Evolutionary conservation across 2,329 filamentous ascomycete species (phyloP).

Genomic region (Trichoderma hamatum): DNA sequence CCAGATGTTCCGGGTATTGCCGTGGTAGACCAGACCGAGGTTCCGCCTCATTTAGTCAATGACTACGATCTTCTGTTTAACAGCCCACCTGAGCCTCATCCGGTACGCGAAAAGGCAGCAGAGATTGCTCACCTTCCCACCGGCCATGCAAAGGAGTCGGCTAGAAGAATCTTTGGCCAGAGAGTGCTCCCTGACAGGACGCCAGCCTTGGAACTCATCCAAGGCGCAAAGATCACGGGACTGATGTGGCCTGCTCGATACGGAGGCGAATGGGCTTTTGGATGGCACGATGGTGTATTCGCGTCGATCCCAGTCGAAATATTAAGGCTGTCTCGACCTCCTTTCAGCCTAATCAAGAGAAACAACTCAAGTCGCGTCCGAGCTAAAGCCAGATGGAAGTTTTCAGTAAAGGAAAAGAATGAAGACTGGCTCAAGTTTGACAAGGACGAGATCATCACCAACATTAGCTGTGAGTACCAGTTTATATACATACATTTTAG

Average conservation of each 20-base stretch:
- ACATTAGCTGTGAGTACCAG: slow-evolving; percentile 57
- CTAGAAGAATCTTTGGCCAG: slow-evolving; percentile 52
- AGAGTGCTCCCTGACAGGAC: slow-evolving; percentile 50
- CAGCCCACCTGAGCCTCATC: slow-evolving; percentile 45
- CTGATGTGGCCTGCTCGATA: slow-evolving; percentile 56
- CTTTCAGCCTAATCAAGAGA: slow-evolving; percentile 50
- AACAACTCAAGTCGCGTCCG: slow-evolving; percentile 51
- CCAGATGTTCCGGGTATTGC: slow-evolving; percentile 53
- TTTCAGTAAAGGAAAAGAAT: slow-evolving; percentile 49
- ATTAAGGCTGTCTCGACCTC: slow-evolving; percentile 53
- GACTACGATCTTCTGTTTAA: slow-evolving; percentile 59
- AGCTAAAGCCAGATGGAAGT: slow-evolving; percentile 58
- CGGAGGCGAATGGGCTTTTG: slow-evolving; percentile 59
- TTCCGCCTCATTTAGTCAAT: slow-evolving; percentile 48
- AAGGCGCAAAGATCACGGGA: slow-evolving; percentile 54
- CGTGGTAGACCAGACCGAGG: slow-evolving; percentile 49
- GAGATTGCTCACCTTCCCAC: slow-evolving; percentile 49
- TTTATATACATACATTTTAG: not conserved
- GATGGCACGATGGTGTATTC: slow-evolving; percentile 57
- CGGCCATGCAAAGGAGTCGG: slow-evolving; percentile 50
- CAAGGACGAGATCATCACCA: slow-evolving; percentile 67
- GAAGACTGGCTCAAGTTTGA: slow-evolving; percentile 63
- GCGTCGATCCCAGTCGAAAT: slow-evolving; percentile 55
- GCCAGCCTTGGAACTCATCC: slow-evolving; percentile 50
- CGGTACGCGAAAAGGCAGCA: slow-evolving; percentile 45